Evolutionary conservation across 352 stramenopile species (phyloP).

Genomic region (Phytophthora pini): DNA sequence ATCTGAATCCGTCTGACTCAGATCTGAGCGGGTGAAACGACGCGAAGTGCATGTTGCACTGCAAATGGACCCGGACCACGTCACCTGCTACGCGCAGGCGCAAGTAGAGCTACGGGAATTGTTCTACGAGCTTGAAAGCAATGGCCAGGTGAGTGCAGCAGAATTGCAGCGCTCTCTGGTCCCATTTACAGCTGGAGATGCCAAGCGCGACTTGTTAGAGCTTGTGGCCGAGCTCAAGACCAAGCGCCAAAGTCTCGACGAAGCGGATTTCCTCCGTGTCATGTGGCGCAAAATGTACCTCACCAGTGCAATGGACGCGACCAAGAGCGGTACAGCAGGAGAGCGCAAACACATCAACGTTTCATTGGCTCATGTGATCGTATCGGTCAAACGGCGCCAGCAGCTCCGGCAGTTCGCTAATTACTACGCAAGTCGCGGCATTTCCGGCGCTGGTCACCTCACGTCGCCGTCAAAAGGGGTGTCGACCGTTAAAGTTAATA

Average conservation of each 20-base stretch:
- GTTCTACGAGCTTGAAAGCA: constrained; percentile 59
- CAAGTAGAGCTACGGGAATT: constrained; percentile 65
- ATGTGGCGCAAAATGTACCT: constrained; percentile 78
- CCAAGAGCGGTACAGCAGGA: constrained; percentile 12
- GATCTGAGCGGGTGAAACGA: constrained; percentile 27
- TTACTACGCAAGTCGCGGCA: constrained; percentile 73
- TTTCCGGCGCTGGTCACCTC: constrained; percentile 64
- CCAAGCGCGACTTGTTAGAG: constrained; percentile 54
- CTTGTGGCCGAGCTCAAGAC: constrained; percentile 60
- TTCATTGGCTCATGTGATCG: constrained; percentile 69
- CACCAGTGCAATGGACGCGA: constrained; percentile 46
- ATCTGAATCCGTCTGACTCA: not conserved
- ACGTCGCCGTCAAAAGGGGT: constrained; percentile 16
- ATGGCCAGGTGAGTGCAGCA: constrained; percentile 47
- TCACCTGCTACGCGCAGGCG: constrained; percentile 46
- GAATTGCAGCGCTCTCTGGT: constrained; percentile 61
- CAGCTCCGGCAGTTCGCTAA: constrained; percentile 74
- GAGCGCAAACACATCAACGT: constrained; percentile 50
- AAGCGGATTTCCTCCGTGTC: constrained; percentile 67
- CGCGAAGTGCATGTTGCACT: constrained; percentile 1
- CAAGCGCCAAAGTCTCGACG: constrained; percentile 51
- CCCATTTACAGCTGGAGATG: constrained; percentile 68
- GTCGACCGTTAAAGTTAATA: not conserved
- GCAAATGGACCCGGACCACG: constrained; percentile 60
- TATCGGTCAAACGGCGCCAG: constrained; percentile 69